A percentile compares a stretch with the other conserved stretches of the same genome.
Conservation (phyloP, 495 filamentous ascomycete genomes). For the Penicillium arizonense region DNA sequence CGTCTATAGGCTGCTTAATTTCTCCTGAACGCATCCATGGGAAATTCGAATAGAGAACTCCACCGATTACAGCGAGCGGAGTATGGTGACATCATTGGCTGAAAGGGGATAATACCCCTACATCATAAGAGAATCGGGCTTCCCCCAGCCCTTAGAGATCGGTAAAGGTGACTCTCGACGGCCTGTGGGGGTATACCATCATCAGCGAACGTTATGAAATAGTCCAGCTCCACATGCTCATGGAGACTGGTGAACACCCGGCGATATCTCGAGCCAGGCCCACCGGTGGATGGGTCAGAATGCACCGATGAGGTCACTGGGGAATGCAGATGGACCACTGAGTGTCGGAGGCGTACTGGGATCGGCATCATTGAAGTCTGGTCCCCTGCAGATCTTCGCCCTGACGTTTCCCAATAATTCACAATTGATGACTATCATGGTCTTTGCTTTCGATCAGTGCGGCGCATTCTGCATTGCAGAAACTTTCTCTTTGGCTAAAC, state of each 20-base stretch:
- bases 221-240: constrained; percentile 21
- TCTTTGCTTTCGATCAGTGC: constrained; percentile 4
- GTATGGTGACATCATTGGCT: constrained; percentile 31
- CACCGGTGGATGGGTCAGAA: constrained; percentile 16
- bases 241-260: constrained; percentile 17
- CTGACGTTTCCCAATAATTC: constrained; percentile 25
- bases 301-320: constrained; percentile 36
- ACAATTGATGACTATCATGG: constrained; percentile 1
- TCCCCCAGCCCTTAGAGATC: constrained; percentile 2
- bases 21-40: constrained; percentile 13
- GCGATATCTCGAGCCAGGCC: constrained; percentile 15
- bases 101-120: constrained; percentile 5
- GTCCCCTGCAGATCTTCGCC: constrained; percentile 26
- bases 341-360: constrained; percentile 7
- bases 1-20: neutral
- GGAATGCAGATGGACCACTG: constrained; percentile 22
- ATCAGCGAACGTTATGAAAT: constrained; percentile 25
- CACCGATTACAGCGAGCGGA: constrained; percentile 8
- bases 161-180: neutral
- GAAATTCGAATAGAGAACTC: constrained; percentile 2
- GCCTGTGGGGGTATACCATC: constrained; percentile 7
- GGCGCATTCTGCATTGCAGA: constrained; percentile 6
- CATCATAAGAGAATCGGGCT: constrained; percentile 19
- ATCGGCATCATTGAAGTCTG: constrained; percentile 18
- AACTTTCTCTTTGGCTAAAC: neutral